A percentile compares a stretch with the other conserved stretches of the same genome.
These are phyloP conservation scores for Penicillium parvum DNA, from an alignment of 495 filamentous ascomycete species.

Conservation along the genomic window DNA sequence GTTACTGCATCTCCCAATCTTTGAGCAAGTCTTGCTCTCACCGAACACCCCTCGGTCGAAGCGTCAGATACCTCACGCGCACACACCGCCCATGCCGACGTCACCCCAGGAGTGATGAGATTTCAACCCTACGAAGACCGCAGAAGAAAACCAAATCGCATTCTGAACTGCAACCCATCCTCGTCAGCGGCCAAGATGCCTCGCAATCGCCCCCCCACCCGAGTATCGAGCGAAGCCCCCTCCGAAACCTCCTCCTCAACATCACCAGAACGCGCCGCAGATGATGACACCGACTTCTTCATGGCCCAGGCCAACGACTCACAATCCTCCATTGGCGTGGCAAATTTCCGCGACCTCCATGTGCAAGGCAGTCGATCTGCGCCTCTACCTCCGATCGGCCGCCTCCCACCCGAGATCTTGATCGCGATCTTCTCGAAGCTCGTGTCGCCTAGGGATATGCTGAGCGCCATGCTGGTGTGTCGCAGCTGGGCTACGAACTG, in stretches of 20 bases:
- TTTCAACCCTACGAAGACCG: conserved; percentile 15
- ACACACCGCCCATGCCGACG: conserved; percentile 13
- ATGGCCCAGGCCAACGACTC: conserved; percentile 80
- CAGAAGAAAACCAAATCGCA: conserved; percentile 13
- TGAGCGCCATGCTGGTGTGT: conserved; percentile 86
- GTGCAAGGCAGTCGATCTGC: conserved; percentile 53
- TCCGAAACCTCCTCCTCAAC: conserved; percentile 71
- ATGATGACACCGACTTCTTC: conserved; percentile 94
- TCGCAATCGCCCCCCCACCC: conserved; percentile 37
- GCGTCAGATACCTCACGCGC: background rate
- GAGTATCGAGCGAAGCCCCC: conserved; percentile 44
- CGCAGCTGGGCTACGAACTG: conserved; percentile 89
- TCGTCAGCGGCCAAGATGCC: conserved; percentile 27
- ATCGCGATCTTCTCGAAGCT: conserved; percentile 90
- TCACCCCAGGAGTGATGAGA: conserved; percentile 19
- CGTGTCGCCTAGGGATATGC: conserved; percentile 64
- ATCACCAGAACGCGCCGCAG: conserved; percentile 74
- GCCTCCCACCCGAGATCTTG: conserved; percentile 88
- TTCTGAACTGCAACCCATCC: conserved; percentile 1
- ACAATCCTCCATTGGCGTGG: conserved; percentile 79
- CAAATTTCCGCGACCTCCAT: conserved; percentile 66
- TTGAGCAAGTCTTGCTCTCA: background rate
- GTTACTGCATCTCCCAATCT: background rate
- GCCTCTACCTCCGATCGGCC: conserved; percentile 65
- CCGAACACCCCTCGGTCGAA: conserved; percentile 1